Evolutionary conservation across 352 stramenopile genomes (phyloP), one percentile per base, ranked within the genome.

Genomic region (Elongisporangium anandrum): DNA sequence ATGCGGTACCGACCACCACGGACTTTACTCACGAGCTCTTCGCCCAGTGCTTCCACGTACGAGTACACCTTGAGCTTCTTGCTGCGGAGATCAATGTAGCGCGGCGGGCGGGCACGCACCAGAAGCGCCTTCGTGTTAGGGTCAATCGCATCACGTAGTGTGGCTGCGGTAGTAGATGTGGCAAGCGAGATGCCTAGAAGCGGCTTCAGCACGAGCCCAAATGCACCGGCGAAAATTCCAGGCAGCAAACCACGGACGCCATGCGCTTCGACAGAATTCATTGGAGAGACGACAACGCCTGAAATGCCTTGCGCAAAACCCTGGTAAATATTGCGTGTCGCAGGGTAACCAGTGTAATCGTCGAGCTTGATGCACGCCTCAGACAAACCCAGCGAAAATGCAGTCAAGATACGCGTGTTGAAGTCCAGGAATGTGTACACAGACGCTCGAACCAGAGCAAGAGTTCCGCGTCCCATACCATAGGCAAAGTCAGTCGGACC

Each of bases 401-500:
- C 86, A 9, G 81, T 89, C 7, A 94, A 63, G 65, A 96, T 96
- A n/a, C 87, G 85, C 34, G 87, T 83, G 47, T 92, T 86, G 64
- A 96, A 96, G 58, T 96, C 87, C 50, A 96, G 65, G 38, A 94
- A 79, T 3, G 87, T 94, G 58, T 94, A 96, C 19, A 96, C 77
- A 2, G 86, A 91, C 8, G 85, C 85, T 22, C 85, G 83, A n/a
- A 92, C 57, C 8, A 96, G 75, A 41, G 86, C 90, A n/a, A 89
- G 70, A 2, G 85, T 93, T n/a, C 87, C 87, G 51, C 85, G 77
- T 6, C 86, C 79, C 38, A 96, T 78, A 16, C 87, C 87, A 12
- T 85, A 77, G 12, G 80, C 85, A 65, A 96, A 96, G 16, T 85
- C 83, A 12, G 81, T 79, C 1, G 84, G 85, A 54, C 86, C 91